Conservation (phyloP, 257 asterid species). For the Solanum bulbocastanum region DNA sequence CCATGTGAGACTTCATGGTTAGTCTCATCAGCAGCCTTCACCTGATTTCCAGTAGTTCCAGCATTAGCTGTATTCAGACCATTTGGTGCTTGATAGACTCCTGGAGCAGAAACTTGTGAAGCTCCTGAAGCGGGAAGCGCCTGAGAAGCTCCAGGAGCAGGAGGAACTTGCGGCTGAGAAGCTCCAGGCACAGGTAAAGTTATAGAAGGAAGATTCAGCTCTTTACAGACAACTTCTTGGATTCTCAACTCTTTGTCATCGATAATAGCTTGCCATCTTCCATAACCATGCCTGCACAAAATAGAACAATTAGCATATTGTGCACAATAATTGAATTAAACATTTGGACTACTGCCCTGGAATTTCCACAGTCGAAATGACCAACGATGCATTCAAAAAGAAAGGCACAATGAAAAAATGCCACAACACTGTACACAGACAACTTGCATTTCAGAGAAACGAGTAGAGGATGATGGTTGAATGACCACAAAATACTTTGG, state of each 20-base stretch:
- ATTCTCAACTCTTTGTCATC: slow-evolving; percentile 85
- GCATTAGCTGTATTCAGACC: slow-evolving; percentile 26
- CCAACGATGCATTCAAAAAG: not conserved
- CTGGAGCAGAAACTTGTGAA: slow-evolving; percentile 29
- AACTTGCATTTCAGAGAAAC: not conserved
- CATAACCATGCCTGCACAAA: slow-evolving; percentile 82
- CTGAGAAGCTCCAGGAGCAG: slow-evolving; percentile 33
- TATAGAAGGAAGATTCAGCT: slow-evolving; percentile 62
- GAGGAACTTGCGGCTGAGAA: slow-evolving; percentile 33
- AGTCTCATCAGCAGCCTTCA: slow-evolving; percentile 28
- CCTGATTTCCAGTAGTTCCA: slow-evolving; percentile 40
- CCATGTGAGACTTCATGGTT: slow-evolving; percentile 36
- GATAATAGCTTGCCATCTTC: slow-evolving; percentile 97
- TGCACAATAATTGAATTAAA: not conserved
- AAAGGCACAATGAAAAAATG: not conserved
- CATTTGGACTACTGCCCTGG: not conserved
- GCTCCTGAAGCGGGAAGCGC: slow-evolving; percentile 18
- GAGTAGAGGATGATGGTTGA: not conserved
- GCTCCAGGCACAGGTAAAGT: slow-evolving; percentile 55
- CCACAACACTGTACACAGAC: not conserved
- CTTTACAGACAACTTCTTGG: slow-evolving; percentile 87
- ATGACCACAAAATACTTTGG: not conserved
- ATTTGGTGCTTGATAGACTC: slow-evolving; percentile 28
- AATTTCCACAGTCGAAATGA: not conserved
- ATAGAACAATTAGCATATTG: not conserved